phyloP scores from a whole-genome alignment of 2,329 filamentous ascomycete species.

The Aspergillus calidoustus region DNA sequence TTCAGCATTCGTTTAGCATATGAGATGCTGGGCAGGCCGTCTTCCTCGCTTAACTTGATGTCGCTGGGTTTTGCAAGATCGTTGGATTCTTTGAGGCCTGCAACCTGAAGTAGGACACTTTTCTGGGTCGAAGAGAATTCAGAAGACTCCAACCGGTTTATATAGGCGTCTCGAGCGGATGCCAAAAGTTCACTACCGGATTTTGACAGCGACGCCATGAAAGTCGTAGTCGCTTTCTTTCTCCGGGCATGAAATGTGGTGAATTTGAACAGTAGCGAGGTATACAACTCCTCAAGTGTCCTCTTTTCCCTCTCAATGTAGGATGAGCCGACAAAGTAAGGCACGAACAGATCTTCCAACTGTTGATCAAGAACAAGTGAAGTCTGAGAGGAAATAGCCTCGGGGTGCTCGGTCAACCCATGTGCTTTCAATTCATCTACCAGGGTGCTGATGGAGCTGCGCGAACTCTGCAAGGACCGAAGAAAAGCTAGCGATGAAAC shows the following conservation, averaged over 20 bases:
- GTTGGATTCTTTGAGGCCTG: conserved; percentile 73
- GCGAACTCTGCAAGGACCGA: conserved; percentile 85
- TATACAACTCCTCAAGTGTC: conserved; percentile 79
- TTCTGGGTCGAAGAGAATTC: conserved; percentile 89
- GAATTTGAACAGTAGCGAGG: conserved; percentile 92
- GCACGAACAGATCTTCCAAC: conserved; percentile 68
- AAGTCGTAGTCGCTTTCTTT: conserved; percentile 87
- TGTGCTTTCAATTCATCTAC: conserved; percentile 94
- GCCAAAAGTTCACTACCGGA: conserved; percentile 87
- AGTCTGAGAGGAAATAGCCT: conserved; percentile 84
- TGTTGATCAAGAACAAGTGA: conserved; percentile 71
- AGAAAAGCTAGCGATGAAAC: conserved; percentile 92
- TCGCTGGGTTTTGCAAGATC: conserved; percentile 75
- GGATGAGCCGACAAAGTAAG: conserved; percentile 67
- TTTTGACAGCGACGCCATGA: conserved; percentile 89
- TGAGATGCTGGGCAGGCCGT: conserved; percentile 79
- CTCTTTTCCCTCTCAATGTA: conserved; percentile 69
- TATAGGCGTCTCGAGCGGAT: conserved; percentile 87
- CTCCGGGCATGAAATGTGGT: conserved; percentile 82
- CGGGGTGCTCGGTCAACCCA: conserved; percentile 92
- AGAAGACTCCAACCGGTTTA: conserved; percentile 84
- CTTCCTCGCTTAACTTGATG: conserved; percentile 87
- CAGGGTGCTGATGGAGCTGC: conserved; percentile 82
- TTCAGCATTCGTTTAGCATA: conserved; percentile 97
- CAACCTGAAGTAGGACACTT: conserved; percentile 85